Evolutionary conservation across 176 grass and related monocot species (phyloP), one percentile per base, ranked within the genome.

Genomic region (Raddia distichophylla): DNA sequence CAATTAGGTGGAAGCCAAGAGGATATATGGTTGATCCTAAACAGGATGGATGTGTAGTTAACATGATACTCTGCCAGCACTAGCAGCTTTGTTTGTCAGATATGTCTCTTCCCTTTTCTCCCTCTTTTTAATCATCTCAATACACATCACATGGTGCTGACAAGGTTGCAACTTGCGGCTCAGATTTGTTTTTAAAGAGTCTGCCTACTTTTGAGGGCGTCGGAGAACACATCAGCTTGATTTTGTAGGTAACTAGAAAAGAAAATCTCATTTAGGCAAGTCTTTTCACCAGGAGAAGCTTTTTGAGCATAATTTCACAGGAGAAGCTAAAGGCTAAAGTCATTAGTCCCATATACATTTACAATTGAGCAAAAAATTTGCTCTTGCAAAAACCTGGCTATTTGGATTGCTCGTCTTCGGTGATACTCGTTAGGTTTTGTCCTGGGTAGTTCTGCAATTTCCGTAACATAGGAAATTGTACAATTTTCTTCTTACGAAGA

Each of bases 141-240:
- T 67, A 76, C 72, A 84, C 20, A 67, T 67, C 62, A 57, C 50
- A 58, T 84, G 81, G 34, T 58, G 40, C 50, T 76, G 72, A 76
- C 71, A 75, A 55, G 50, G 60, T 57, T 66, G 37, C 60, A 45
- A 83, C 74, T 76, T 76, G 57, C 42, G 47, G 10, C 56, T 43
- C 34, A 76, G 56, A 76, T 61, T 69, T 71, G 12, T 32, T 76
- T 67, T 5, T 22, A 55, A 40, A 80, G 17, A 69, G 74, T 68
- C 43, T 43, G 44, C 44, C 43, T 60, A 61, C 73, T 44, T 74
- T 73, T 50, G 15, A 27, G 43, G 48, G 64, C 8, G 27, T 70
- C 64, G 40, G 12, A 52, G 45, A 62, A 77, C 32, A 61, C 1
- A 77, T 52, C 64, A 60, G 53, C 54, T 35, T 32, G 45, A 51